Evolutionary conservation across 208 protist genomes (phyloP).

Genomic region (Crithidia fasciculata): DNA sequence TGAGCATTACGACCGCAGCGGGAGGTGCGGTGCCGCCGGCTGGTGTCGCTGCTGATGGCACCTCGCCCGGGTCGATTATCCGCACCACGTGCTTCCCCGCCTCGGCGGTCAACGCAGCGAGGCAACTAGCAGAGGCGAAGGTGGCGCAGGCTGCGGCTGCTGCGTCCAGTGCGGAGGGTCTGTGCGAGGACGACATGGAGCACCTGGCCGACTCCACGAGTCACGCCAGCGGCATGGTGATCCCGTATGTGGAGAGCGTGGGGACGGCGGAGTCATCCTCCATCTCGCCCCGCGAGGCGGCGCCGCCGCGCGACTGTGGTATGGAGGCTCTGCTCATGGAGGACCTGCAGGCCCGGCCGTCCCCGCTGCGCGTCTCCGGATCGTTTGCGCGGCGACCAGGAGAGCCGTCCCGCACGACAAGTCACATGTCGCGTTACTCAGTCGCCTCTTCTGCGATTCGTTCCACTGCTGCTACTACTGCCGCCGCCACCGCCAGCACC

Average conservation of each 20-base stretch:
- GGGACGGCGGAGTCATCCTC: constrained; percentile 2
- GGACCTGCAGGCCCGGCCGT: background rate
- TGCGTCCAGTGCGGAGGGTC: background rate
- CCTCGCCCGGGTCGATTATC: background rate
- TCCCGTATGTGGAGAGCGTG: constrained; percentile 27
- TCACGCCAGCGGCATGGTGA: constrained; percentile 12
- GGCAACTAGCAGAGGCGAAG: background rate
- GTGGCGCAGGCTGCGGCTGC: background rate
- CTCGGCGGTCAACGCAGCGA: background rate
- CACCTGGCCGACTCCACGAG: constrained; percentile 2
- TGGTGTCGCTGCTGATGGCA: background rate
- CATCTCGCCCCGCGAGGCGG: background rate
- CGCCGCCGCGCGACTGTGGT: background rate
- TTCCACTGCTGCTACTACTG: background rate
- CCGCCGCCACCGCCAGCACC: too few relatives aligned
- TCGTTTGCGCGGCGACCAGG: background rate
- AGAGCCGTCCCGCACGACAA: background rate
- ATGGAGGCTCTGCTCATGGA: background rate
- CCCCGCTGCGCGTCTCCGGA: background rate
- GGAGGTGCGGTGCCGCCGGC: background rate
- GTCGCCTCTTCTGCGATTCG: background rate
- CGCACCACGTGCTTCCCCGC: constrained; percentile 4
- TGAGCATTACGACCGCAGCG: background rate
- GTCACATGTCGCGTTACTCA: background rate
- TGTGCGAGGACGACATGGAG: constrained; percentile 24